A percentile compares a stretch with the other conserved stretches of the same genome.
phyloP scores from a whole-genome alignment of 148 eudicot genomes.

The Camellia granthamiana region DNA sequence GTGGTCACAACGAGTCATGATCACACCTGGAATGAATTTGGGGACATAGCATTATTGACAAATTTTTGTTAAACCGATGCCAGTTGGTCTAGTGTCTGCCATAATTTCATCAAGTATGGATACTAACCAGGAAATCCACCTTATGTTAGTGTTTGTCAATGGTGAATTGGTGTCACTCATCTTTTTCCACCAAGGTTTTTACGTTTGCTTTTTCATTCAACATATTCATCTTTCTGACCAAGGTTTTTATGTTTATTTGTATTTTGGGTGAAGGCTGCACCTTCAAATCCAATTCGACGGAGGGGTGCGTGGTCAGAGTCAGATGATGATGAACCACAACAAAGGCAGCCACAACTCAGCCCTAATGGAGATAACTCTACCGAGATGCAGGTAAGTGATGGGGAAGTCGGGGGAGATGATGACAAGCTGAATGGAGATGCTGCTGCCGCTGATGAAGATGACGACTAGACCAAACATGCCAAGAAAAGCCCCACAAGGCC shows the following conservation, averaged over 20 bases:
- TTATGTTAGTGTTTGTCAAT: background rate
- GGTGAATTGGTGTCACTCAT: background rate
- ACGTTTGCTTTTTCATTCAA: background rate
- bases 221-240: background rate
- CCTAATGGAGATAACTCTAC: constrained; percentile 35
- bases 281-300: constrained; percentile 50
- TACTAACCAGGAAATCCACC: background rate
- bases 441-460: constrained; percentile 30
- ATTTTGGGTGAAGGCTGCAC: constrained; percentile 41
- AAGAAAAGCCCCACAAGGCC: background rate
- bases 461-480: background rate
- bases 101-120: background rate
- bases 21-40: too few relatives aligned
- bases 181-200: background rate
- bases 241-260: background rate
- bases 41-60: too few relatives aligned
- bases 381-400: constrained; percentile 55
- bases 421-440: constrained; percentile 20
- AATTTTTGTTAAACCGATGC: background rate
- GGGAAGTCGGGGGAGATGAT: constrained; percentile 33
- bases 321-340: constrained; percentile 73
- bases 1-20: too few relatives aligned
- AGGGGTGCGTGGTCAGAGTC: constrained; percentile 82
- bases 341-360: constrained; percentile 44
- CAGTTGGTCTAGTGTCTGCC: background rate